Percentiles rank a stretch among this genome's conserved stretches.
Conservation (phyloP, 2,329 filamentous ascomycete species). For the Ascochyta rabiei region DNA sequence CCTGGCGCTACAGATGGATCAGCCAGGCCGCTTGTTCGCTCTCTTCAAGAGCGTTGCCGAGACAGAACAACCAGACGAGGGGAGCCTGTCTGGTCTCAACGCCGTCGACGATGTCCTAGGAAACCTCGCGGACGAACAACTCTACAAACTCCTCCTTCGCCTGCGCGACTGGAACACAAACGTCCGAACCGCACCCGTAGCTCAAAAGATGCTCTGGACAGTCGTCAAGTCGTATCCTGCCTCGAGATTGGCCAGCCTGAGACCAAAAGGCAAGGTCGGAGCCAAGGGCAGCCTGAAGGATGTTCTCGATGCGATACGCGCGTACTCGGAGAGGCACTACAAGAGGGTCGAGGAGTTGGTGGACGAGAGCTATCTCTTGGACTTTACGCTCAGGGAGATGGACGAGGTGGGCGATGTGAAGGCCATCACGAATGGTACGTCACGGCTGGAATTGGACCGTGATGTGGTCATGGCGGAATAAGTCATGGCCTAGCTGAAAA, state of each 20-base stretch:
- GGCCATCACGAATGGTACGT: constrained; percentile 35
- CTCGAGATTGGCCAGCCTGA: constrained; percentile 73
- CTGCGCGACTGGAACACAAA: constrained; percentile 98
- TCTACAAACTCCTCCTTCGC: constrained; percentile 80
- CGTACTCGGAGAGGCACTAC: constrained; percentile 94
- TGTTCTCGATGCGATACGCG: constrained; percentile 82
- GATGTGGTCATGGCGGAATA: constrained; percentile 45
- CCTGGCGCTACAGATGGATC: constrained; percentile 89
- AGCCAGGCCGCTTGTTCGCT: constrained; percentile 82
- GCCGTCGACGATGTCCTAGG: constrained; percentile 82
- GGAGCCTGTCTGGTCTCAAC: constrained; percentile 67
- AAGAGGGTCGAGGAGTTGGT: constrained; percentile 85
- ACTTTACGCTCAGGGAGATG: constrained; percentile 94
- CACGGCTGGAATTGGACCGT: constrained; percentile 25
- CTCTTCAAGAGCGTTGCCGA: constrained; percentile 83
- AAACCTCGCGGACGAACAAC: constrained; percentile 80
- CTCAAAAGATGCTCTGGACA: constrained; percentile 82
- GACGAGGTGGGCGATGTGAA: constrained; percentile 63
- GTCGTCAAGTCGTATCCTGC: constrained; percentile 83
- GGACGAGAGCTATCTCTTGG: constrained; percentile 92
- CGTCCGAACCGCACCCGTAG: constrained; percentile 80
- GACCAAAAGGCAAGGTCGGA: constrained; percentile 39
- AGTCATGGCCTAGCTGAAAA: neutral
- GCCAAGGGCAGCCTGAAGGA: constrained; percentile 67
- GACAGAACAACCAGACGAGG: constrained; percentile 63